These are phyloP conservation scores for Aspergillus neoniger DNA, from an alignment of 2,329 filamentous ascomycete species.

Conservation along the genomic window DNA sequence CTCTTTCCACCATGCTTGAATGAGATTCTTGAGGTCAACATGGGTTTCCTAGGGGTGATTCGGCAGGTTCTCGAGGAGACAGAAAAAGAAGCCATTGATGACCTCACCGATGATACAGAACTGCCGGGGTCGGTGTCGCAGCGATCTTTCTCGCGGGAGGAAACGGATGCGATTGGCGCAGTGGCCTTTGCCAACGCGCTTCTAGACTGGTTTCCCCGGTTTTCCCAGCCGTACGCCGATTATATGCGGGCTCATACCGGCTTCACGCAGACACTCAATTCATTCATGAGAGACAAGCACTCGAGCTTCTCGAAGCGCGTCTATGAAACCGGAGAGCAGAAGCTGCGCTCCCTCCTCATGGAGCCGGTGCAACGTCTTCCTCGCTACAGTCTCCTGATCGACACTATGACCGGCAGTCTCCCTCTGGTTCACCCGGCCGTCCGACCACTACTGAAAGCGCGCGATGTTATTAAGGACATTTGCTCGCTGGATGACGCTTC, in stretches of 20 bases:
- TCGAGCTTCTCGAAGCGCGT: conserved; percentile 82
- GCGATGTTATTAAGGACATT: conserved; percentile 93
- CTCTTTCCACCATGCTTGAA: conserved; percentile 82
- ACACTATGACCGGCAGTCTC: conserved; percentile 85
- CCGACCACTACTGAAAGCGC: conserved; percentile 78
- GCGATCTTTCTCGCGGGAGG: conserved; percentile 47
- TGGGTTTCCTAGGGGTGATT: conserved; percentile 75
- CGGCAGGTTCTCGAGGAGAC: conserved; percentile 77
- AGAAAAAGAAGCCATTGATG: conserved; percentile 74
- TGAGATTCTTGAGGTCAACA: conserved; percentile 78
- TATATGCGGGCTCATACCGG: conserved; percentile 90
- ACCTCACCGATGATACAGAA: conserved; percentile 65
- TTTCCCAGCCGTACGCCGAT: conserved; percentile 85
- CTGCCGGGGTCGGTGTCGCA: conserved; percentile 51
- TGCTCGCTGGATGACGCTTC: conserved; percentile 82
- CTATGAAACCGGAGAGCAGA: conserved; percentile 83
- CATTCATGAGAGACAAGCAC: conserved; percentile 72
- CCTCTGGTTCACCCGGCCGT: conserved; percentile 84
- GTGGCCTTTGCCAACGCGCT: conserved; percentile 77
- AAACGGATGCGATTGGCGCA: conserved; percentile 74
- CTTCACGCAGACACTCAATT: conserved; percentile 78
- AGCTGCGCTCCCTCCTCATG: conserved; percentile 86
- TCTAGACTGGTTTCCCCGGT: conserved; percentile 89
- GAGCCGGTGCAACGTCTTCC: conserved; percentile 94
- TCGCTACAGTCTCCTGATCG: conserved; percentile 92